These are phyloP conservation scores for Mercurialis annua DNA, from an alignment of 345 rosid species.

Conservation along the genomic window DNA sequence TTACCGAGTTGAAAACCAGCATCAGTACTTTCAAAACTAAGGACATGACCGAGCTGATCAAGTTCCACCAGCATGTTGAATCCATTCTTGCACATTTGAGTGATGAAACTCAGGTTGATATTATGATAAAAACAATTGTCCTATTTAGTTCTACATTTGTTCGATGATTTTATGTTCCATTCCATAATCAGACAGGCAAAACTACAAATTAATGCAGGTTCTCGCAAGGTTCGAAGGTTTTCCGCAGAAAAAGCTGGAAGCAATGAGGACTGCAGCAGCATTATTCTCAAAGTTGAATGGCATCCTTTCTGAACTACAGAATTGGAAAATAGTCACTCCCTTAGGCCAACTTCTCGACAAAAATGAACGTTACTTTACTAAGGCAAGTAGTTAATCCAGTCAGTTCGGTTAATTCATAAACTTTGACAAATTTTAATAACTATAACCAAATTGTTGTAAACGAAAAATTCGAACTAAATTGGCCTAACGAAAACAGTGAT, in stretches of 20 bases:
- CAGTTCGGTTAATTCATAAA: no score
- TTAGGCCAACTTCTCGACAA: slow-evolving; percentile 65
- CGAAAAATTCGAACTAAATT: no score
- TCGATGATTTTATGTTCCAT: not conserved
- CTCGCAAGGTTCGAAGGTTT: slow-evolving; percentile 85
- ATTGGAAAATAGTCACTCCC: slow-evolving; percentile 66
- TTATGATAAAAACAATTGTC: not conserved
- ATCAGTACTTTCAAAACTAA: slow-evolving; percentile 63
- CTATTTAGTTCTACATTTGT: not conserved
- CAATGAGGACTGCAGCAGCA: slow-evolving; percentile 67
- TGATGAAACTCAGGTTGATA: slow-evolving; percentile 83
- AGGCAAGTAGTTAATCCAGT: slow-evolving; percentile 36
- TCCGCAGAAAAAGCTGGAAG: slow-evolving; percentile 83
- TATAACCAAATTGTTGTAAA: no score
- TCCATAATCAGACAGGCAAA: not conserved
- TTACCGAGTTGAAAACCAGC: slow-evolving; percentile 49
- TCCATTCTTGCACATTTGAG: slow-evolving; percentile 76
- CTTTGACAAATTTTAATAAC: not conserved
- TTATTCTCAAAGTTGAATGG: slow-evolving; percentile 53
- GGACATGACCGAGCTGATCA: slow-evolving; percentile 69
- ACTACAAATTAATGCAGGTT: slow-evolving; percentile 46
- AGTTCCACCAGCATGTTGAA: slow-evolving; percentile 73
- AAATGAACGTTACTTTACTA: slow-evolving; percentile 71
- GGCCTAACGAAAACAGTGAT: not conserved
- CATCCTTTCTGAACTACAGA: slow-evolving; percentile 52